Percentiles rank a stretch among this genome's conserved stretches.
Conservation (phyloP, 1,284 basidiomycete genomes). For the Sutorius eximius region DNA sequence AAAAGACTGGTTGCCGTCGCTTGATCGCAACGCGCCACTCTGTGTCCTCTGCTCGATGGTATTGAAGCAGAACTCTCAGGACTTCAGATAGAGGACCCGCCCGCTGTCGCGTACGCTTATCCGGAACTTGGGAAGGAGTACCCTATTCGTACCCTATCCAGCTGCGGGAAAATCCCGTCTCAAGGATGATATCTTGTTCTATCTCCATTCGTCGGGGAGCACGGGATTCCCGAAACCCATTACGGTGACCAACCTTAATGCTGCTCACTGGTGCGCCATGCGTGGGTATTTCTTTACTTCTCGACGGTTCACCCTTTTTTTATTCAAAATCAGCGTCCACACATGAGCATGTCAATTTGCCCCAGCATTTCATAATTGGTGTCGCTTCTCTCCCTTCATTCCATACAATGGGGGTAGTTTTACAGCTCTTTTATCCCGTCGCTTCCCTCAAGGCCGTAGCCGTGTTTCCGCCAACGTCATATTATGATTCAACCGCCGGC, state of each 20-base stretch:
- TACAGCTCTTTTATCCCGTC: not conserved
- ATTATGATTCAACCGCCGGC: not conserved
- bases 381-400: not conserved
- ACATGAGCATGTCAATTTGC: not conserved
- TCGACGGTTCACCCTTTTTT: no score
- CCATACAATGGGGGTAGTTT: not conserved
- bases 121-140: not conserved
- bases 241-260: not conserved
- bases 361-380: not conserved
- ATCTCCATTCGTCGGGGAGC: not conserved
- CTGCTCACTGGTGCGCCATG: not conserved
- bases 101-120: not conserved
- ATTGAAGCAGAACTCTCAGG: not conserved
- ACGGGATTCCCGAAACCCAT: not conserved
- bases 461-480: not conserved
- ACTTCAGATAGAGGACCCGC: not conserved
- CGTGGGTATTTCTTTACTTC: not conserved
- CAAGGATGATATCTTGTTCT: not conserved
- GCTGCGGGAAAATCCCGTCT: not conserved
- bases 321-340: not conserved
- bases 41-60: conserved; percentile 26
- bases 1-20: conserved; percentile 30
- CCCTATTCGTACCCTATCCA: not conserved
- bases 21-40: conserved; percentile 34
- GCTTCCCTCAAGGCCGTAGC: not conserved